Evolutionary conservation across 164 flowering plant species (phyloP).

Genomic region (Paratinospora sagittata): DNA sequence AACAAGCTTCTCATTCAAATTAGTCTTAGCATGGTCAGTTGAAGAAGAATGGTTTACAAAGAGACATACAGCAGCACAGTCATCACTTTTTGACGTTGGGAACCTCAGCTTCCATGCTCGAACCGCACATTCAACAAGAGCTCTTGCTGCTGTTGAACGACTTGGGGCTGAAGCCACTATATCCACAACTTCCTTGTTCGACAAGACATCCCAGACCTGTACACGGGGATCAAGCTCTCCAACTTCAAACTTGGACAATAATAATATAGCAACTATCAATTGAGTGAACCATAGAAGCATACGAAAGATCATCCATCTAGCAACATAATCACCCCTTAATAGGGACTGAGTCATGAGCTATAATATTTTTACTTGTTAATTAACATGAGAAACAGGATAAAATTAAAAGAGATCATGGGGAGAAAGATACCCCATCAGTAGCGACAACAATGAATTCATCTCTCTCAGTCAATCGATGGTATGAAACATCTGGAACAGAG

Average conservation of each 20-base stretch:
- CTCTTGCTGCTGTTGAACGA: slow-evolving; percentile 65
- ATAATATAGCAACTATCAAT: not conserved
- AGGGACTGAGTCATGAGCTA: not conserved
- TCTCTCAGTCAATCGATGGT: slow-evolving; percentile 42
- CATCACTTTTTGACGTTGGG: slow-evolving; percentile 75
- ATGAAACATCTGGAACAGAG: slow-evolving; percentile 59
- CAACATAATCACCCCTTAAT: not conserved
- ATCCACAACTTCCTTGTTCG: slow-evolving; percentile 74
- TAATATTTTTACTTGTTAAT: not conserved
- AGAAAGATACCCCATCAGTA: slow-evolving; percentile 60
- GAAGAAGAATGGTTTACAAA: slow-evolving; percentile 34
- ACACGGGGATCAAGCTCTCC: not conserved
- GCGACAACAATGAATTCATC: slow-evolving; percentile 65
- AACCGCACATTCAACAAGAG: slow-evolving; percentile 71
- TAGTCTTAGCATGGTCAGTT: slow-evolving; percentile 11
- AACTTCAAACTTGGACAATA: not conserved
- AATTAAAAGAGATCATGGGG: not conserved
- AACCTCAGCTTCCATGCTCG: slow-evolving; percentile 77
- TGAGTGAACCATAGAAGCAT: not conserved
- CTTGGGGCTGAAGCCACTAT: slow-evolving; percentile 73
- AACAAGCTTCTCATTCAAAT: slow-evolving; percentile 6
- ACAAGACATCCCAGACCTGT: slow-evolving; percentile 82
- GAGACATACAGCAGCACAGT: slow-evolving; percentile 75
- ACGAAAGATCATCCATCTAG: not conserved
- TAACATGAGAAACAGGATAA: not conserved